Percentiles rank a stretch among this genome's conserved stretches.
Conservation (phyloP, 306 rosid species). For the Quercus rubra region DNA sequence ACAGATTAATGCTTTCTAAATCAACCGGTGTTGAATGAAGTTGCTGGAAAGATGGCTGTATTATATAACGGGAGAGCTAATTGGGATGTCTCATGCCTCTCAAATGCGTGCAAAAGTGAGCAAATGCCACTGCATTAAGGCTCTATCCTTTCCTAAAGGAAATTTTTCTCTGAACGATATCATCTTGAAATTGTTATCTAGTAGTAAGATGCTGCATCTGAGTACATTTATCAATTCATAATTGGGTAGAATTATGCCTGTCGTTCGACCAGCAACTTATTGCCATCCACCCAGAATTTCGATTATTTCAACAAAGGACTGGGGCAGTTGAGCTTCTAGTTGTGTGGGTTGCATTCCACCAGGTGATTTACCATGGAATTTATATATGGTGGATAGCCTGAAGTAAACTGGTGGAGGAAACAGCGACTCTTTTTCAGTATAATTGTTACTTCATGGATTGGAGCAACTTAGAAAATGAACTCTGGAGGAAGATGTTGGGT, state of each 20-base stretch:
- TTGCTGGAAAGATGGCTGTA: conserved; percentile 20
- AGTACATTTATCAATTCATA: background rate
- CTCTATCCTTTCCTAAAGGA: background rate
- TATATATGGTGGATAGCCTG: background rate
- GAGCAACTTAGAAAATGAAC: background rate
- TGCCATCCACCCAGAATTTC: too few species aligned
- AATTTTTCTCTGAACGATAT: background rate
- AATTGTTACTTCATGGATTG: background rate
- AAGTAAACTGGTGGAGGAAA: background rate
- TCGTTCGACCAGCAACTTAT: too few species aligned
- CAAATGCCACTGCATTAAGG: background rate
- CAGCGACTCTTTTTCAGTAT: background rate
- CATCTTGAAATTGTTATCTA: background rate
- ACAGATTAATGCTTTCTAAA: conserved; percentile 66
- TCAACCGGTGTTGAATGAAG: conserved; percentile 27
- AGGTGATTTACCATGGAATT: background rate
- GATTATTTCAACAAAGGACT: background rate
- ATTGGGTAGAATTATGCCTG: too few species aligned
- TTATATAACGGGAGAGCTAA: background rate
- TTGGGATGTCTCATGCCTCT: background rate
- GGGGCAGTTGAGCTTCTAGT: background rate
- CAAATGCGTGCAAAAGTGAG: background rate
- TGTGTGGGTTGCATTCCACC: background rate
- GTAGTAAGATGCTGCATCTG: background rate
- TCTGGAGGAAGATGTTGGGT: background rate